Evolutionary conservation across 2,329 filamentous ascomycete genomes (phyloP), one percentile per base, ranked within the genome.

Genomic region (Raffaelea arxii): DNA sequence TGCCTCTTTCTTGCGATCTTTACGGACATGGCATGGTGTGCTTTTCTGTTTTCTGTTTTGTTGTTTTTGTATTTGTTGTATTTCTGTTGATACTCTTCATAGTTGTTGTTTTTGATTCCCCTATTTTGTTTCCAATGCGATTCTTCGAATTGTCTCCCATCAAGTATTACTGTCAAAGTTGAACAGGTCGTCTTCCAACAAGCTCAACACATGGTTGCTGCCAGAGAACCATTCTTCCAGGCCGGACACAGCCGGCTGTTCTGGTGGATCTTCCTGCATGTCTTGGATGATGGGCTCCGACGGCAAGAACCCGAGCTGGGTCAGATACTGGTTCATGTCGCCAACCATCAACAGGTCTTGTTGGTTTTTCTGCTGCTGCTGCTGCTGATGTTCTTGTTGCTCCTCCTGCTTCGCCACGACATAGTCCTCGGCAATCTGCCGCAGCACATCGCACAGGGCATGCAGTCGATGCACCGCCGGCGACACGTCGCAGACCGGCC

Each of bases 301-400:
- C 16, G 10, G 73, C 51, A 79, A 76, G 49, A 84, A 69, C 0
- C 80, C 80, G 16, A 84, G 67, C 21, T 80, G 78, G 54, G 69
- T 76, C 2, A 84, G 66, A 54, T 83, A 84, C 48, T 76, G 74
- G 52, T 84, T 78, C 50, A 84, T 81, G 54, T 80, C 75, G 48
- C 76, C 69, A 1, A 73, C 74, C 3, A 78, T 72, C 6, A 70
- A 68, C 3, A 66, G 42, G 63, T 63, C 38, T 70, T 62, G 50
- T 71, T 41, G 46, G 22, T 36, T 65, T 30, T 68, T 62, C 43
- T 65, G 63, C 42, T 75, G 69, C 38, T 66, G 60, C 14, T 27
- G 41, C 16, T 23, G 24, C 30, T 21, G 27, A 16, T 6, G 21
- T 21, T 6, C 6, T 10, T 25, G 21, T 37, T 53, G 45, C 4